These are phyloP conservation scores for Coleophoma crateriformis DNA, from an alignment of 2,329 filamentous ascomycete species.

Conservation along the genomic window DNA sequence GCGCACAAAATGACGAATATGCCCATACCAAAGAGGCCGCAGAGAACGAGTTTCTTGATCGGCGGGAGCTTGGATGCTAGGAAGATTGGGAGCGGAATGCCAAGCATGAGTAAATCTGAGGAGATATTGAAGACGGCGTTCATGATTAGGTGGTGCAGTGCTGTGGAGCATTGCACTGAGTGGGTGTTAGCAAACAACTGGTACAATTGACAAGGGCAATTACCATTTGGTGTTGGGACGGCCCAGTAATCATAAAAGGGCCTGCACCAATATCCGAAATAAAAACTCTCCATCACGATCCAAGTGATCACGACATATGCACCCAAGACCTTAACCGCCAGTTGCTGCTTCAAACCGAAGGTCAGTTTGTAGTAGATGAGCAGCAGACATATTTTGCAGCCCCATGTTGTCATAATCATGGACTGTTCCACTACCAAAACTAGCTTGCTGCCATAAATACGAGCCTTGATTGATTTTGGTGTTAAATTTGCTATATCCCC, in stretches of 20 bases:
- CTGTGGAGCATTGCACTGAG: conserved; percentile 49
- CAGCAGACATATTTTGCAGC: conserved; percentile 50
- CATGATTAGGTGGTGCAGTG: conserved; percentile 50
- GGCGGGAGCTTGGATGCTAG: conserved; percentile 36
- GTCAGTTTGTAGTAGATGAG: conserved; percentile 52
- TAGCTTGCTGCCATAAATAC: conserved; percentile 49
- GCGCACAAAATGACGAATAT: conserved; percentile 44
- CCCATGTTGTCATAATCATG: conserved; percentile 54
- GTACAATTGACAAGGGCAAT: too few species aligned
- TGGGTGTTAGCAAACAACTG: too few species aligned
- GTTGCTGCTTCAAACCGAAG: conserved; percentile 39
- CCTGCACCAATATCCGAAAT: conserved; percentile 46
- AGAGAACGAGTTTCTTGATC: conserved; percentile 47
- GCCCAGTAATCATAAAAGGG: conserved; percentile 54
- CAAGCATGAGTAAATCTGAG: conserved; percentile 53
- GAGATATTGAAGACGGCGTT: conserved; percentile 55
- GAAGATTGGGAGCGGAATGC: conserved; percentile 47
- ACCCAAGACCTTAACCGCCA: conserved; percentile 42
- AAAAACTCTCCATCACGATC: conserved; percentile 44
- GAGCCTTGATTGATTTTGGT: conserved; percentile 22
- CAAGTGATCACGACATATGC: conserved; percentile 42
- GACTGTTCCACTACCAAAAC: conserved; percentile 56
- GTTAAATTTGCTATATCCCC: conserved; percentile 39
- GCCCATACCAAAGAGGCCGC: conserved; percentile 38
- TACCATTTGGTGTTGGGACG: conserved; percentile 44